Base-by-base conservation (phyloP, 129 eudicot genomes). In the Oenanthe sinensis region DNA sequence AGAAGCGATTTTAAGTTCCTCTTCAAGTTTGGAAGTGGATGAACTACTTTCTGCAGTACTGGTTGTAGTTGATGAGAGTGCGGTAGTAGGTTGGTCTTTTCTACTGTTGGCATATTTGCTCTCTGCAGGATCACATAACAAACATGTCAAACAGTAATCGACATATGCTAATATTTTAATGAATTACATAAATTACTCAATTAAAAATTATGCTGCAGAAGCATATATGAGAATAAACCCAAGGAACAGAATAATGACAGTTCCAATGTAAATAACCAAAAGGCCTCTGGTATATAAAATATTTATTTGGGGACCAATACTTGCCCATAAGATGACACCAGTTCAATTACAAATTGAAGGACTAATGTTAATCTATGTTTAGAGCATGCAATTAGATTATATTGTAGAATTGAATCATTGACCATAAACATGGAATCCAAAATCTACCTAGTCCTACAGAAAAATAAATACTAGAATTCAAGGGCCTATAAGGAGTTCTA, bases 1-100 rank as follows among this genome's bases (percentile, higher is more conserved):
- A 28, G 97, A 85, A 79, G 95, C 85, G 49, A 91, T 90, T 84
- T 88, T 93, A 78, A 91, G 90, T 79, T 91, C 97, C 46, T 93
- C 98, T 62, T 89, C 96, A 14, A 91, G 83, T 82, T 89, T 93
- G 79, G 90, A 84, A 54, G 86, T 78, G 52, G 95, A 82, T 62
- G 88, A 82, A 60, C 80, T 91, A 78, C 89, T 93, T 83, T 89
- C 97, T 8, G 84, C 90, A 75, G 78, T 84, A 81, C 97, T 92
- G 8, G 92, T 88, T 40, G 92, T 75, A 74, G 91, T 86, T 77
- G 98, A 89, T 78, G 93, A 86, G 75, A 85, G 77, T 42, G 82
- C 76, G 62, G 85, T 80, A 76, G 85, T 84, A 26, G 91, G 89
- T 40, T 89, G 97, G 78, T 87, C 96, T 89, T 76, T 91, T 83